phyloP scores from a whole-genome alignment of 129 eudicot genomes.

The Solidago caesia region DNA sequence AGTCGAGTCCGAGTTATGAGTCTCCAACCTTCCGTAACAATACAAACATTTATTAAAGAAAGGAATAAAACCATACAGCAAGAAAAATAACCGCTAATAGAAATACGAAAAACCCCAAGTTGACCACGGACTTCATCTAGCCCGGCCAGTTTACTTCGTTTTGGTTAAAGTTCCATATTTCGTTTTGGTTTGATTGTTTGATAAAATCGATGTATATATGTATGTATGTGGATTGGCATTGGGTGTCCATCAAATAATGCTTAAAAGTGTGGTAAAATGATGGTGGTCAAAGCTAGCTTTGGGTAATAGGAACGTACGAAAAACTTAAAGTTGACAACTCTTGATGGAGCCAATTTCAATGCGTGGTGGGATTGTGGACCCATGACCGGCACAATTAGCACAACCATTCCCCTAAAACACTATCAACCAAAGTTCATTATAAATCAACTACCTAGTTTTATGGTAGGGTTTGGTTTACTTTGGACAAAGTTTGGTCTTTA shows the following conservation, averaged over 20 bases:
- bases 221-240: conserved; percentile 1
- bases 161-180: too few relatives aligned
- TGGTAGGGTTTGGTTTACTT: conserved; percentile 26
- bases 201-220: not conserved
- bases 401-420: conserved; percentile 29
- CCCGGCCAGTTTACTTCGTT: too few relatives aligned
- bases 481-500: conserved; percentile 11
- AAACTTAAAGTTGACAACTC: conserved; percentile 33
- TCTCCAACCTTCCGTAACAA: too few relatives aligned
- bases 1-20: too few relatives aligned
- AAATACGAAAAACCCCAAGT: too few relatives aligned
- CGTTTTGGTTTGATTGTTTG: not conserved
- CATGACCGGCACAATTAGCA: conserved; percentile 27
- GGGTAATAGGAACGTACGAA: conserved; percentile 30
- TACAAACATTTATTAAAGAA: too few relatives aligned
- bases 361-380: conserved; percentile 29
- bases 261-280: conserved; percentile 2
- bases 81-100: too few relatives aligned
- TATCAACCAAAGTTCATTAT: not conserved
- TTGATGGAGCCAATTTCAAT: conserved; percentile 21
- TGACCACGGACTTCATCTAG: too few relatives aligned
- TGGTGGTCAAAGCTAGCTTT: conserved; percentile 14
- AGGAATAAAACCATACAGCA: too few relatives aligned
- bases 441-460: conserved; percentile 18
- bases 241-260: conserved; percentile 15